These are phyloP conservation scores for Penicillium corylophilum DNA, from an alignment of 2,329 filamentous ascomycete species.

Conservation along the genomic window DNA sequence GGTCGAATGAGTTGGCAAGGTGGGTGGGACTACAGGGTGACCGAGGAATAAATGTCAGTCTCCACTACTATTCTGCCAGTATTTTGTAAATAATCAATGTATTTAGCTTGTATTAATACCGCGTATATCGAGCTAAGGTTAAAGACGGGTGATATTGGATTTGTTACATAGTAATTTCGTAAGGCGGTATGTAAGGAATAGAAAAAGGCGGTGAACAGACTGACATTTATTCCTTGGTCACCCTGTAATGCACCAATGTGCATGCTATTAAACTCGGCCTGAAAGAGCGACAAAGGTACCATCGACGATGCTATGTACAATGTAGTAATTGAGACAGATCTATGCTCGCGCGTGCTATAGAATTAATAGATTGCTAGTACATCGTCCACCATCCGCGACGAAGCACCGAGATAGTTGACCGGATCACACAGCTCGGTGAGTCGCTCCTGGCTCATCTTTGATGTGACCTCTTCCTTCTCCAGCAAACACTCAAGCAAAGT, in stretches of 20 bases:
- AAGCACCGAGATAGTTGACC: conserved; percentile 45
- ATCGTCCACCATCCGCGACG: conserved; percentile 35
- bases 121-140: too few relatives aligned
- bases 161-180: too few relatives aligned
- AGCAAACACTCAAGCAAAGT: conserved; percentile 47
- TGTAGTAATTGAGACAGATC: background rate
- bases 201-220: too few relatives aligned
- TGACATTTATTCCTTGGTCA: too few relatives aligned
- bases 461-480: conserved; percentile 41
- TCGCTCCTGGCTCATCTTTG: conserved; percentile 46
- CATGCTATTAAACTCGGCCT: background rate
- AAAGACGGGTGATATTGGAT: too few relatives aligned
- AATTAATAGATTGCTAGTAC: conserved; percentile 21
- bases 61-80: too few relatives aligned
- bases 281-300: background rate
- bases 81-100: too few relatives aligned
- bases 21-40: background rate
- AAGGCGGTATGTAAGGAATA: too few relatives aligned
- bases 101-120: too few relatives aligned
- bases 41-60: too few relatives aligned
- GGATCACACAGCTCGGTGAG: conserved; percentile 58
- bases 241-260: too few relatives aligned
- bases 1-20: background rate
- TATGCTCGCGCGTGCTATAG: background rate
- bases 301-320: background rate